phyloP scores from a whole-genome alignment of 495 filamentous ascomycete genomes.

The Usnea hakonensis region DNA sequence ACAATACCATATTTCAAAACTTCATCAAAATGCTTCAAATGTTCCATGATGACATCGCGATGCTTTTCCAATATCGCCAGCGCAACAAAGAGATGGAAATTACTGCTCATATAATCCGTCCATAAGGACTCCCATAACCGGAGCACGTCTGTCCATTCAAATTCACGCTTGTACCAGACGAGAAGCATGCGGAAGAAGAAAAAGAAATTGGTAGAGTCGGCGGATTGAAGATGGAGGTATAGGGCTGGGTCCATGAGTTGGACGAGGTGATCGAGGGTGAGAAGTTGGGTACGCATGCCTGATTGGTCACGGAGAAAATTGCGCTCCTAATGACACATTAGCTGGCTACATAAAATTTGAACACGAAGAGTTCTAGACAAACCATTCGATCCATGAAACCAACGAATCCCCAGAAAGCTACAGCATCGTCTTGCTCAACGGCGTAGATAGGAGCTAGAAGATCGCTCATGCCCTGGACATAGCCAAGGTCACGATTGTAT shows the following conservation, averaged over 20 bases:
- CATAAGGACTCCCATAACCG: constrained; percentile 88
- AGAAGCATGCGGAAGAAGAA: constrained; percentile 99
- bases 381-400: constrained; percentile 93
- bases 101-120: constrained; percentile 83
- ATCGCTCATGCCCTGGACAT: constrained; percentile 98
- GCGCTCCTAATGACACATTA: constrained; percentile 49
- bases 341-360: constrained; percentile 2
- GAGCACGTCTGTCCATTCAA: constrained; percentile 77
- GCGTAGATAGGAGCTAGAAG: constrained; percentile 93
- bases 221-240: constrained; percentile 78
- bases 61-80: constrained; percentile 95
- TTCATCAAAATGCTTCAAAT: constrained; percentile 92
- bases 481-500: constrained; percentile 85
- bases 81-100: constrained; percentile 91
- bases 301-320: constrained; percentile 95
- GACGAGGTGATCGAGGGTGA: constrained; percentile 85
- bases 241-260: constrained; percentile 94
- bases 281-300: constrained; percentile 86
- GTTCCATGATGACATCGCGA: constrained; percentile 85
- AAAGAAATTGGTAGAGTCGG: constrained; percentile 96
- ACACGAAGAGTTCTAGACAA: constrained; percentile 13
- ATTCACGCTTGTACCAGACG: constrained; percentile 98
- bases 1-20: constrained; percentile 87
- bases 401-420: constrained; percentile 96
- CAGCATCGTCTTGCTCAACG: constrained; percentile 91